A percentile compares a stretch with the other conserved stretches of the same genome.
Evolutionary conservation across 371 early-diverging fungal species (phyloP).

Genomic region (Actinomortierella wolfii): DNA sequence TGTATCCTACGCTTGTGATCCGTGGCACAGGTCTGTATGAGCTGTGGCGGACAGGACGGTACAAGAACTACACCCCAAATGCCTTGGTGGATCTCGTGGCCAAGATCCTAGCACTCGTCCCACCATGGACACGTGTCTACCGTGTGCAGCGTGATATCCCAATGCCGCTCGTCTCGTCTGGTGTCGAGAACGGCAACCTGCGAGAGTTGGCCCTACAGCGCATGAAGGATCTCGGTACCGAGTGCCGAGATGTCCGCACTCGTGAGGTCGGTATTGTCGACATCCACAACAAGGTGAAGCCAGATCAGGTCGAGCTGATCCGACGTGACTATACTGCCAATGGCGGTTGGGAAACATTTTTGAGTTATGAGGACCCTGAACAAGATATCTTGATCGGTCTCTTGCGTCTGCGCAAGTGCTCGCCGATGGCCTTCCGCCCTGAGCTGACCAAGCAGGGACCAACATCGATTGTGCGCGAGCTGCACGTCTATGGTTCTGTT

Average conservation of each 20-base stretch:
- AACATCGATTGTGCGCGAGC: slow-evolving; percentile 96
- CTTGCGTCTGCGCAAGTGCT: slow-evolving; percentile 96
- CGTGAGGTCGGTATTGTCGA: slow-evolving; percentile 99
- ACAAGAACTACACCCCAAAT: slow-evolving; percentile 99
- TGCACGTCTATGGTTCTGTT: slow-evolving; percentile 99
- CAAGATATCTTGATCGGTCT: slow-evolving; percentile 99
- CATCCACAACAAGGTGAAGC: slow-evolving; percentile 95
- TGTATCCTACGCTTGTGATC: slow-evolving; percentile 99
- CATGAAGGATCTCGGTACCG: slow-evolving; percentile 97
- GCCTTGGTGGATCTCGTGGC: slow-evolving; percentile 98
- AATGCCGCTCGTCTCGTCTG: slow-evolving; percentile 99
- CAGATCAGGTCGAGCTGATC: slow-evolving; percentile 96
- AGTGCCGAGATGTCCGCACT: slow-evolving; percentile 99
- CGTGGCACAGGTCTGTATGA: slow-evolving; percentile 99
- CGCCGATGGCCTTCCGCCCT: slow-evolving; percentile 89
- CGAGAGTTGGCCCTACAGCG: slow-evolving; percentile 97
- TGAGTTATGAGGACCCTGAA: slow-evolving; percentile 98
- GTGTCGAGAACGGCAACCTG: slow-evolving; percentile 99
- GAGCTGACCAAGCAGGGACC: slow-evolving; percentile 85
- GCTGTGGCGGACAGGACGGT: slow-evolving; percentile 98
- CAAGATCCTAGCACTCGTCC: slow-evolving; percentile 95
- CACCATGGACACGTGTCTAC: slow-evolving; percentile 99
- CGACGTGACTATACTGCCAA: slow-evolving; percentile 99
- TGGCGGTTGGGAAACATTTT: slow-evolving; percentile 99
- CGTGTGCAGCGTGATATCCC: slow-evolving; percentile 99